Conservation (phyloP, 108 stramenopile species). For the Mediolabrus comicus region DNA sequence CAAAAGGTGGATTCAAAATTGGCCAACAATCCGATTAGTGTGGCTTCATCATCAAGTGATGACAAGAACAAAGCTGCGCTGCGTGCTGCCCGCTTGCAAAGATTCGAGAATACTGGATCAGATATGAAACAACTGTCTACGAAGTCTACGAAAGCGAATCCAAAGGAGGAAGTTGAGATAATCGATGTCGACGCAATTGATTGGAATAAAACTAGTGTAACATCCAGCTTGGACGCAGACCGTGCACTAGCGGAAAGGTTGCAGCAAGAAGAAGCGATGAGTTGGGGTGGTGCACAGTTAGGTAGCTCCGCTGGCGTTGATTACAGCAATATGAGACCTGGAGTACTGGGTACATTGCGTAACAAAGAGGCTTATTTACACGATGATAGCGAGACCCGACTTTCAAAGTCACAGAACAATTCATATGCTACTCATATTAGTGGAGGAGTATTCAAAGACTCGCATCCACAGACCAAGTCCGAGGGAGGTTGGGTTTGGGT, state of each 20-base stretch:
- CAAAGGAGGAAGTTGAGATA: neutral
- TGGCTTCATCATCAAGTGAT: neutral
- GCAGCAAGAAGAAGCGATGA: neutral
- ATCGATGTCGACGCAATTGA: neutral
- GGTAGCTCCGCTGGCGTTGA: neutral
- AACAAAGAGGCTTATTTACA: neutral
- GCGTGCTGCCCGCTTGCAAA: neutral
- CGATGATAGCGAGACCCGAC: neutral
- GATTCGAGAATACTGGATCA: neutral
- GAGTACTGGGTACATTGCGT: neutral
- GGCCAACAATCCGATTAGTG: neutral
- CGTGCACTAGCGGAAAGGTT: neutral
- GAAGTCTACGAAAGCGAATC: neutral
- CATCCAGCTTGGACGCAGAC: neutral
- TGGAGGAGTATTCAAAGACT: neutral
- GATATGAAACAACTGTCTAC: neutral
- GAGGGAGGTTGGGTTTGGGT: neutral
- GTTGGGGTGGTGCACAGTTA: neutral
- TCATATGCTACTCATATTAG: no score
- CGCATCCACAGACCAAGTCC: neutral
- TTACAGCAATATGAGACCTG: neutral
- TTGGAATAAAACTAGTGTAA: neutral
- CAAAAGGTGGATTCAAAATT: no score
- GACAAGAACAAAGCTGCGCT: neutral
- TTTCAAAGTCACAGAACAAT: no score